A percentile compares a stretch with the other conserved stretches of the same genome.
phyloP scores from a whole-genome alignment of 116 monocot species.

The Cymodocea nodosa region DNA sequence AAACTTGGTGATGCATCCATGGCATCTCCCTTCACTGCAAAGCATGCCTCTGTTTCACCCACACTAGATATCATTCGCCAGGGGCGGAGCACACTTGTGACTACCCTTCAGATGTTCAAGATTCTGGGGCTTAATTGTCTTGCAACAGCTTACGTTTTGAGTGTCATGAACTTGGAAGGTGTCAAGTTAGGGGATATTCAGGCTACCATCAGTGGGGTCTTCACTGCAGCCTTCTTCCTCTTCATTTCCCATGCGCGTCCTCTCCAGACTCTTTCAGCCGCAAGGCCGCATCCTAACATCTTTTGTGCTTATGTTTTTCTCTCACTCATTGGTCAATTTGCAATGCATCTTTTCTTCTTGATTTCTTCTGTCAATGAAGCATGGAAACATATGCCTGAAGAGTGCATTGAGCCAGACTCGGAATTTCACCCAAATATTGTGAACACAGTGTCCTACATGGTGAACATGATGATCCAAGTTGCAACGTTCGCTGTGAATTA shows the following conservation, averaged over 20 bases:
- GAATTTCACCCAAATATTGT: slow-evolving; percentile 92
- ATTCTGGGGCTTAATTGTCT: slow-evolving; percentile 99
- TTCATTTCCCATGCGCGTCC: slow-evolving; percentile 99
- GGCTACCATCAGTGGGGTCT: slow-evolving; percentile 94
- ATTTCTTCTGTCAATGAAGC: slow-evolving; percentile 78
- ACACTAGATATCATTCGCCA: slow-evolving; percentile 96
- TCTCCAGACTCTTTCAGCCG: slow-evolving; percentile 58
- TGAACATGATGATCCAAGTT: slow-evolving; percentile 99
- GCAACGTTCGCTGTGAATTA: slow-evolving; percentile 98
- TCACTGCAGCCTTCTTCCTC: slow-evolving; percentile 98
- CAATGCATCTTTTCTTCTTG: slow-evolving; percentile 79
- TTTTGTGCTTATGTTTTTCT: slow-evolving; percentile 93
- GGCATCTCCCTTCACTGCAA: slow-evolving; percentile 99
- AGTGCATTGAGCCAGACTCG: slow-evolving; percentile 94
- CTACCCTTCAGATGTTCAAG: slow-evolving; percentile 99
- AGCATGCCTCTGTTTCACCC: slow-evolving; percentile 87
- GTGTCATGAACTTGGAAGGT: slow-evolving; percentile 98
- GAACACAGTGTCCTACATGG: slow-evolving; percentile 98
- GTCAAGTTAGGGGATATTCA: slow-evolving; percentile 96
- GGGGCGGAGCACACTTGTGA: slow-evolving; percentile 93
- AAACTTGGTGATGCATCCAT: slow-evolving; percentile 99
- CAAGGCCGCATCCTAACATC: slow-evolving; percentile 88
- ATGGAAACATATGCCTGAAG: slow-evolving; percentile 84
- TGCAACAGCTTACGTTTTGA: slow-evolving; percentile 95
- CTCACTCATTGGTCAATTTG: slow-evolving; percentile 87